phyloP scores from a whole-genome alignment of 2,329 filamentous ascomycete genomes.

The Lasiodiplodia gonubiensis region DNA sequence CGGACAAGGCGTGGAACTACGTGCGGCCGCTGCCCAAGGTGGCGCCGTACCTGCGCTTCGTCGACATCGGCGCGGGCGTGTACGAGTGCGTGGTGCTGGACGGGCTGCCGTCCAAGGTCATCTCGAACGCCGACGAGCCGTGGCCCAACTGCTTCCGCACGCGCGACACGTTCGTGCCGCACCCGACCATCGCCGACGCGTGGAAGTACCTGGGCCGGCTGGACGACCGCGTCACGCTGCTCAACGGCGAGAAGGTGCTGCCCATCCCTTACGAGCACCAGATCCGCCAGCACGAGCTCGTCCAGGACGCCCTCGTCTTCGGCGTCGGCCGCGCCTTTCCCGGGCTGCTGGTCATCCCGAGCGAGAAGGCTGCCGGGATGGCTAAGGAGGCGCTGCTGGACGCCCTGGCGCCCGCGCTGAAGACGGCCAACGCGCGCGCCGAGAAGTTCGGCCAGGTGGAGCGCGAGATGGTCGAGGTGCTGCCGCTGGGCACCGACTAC shows the following conservation, averaged over 20 bases:
- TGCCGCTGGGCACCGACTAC: slow-evolving; percentile 54
- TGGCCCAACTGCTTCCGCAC: slow-evolving; percentile 52
- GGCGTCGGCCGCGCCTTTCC: slow-evolving; percentile 60
- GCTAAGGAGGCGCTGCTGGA: slow-evolving; percentile 55
- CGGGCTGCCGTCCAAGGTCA: slow-evolving; percentile 38
- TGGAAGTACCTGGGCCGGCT: slow-evolving; percentile 56
- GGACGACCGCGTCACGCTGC: slow-evolving; percentile 55
- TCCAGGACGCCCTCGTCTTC: slow-evolving; percentile 64
- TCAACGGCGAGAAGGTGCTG: slow-evolving; percentile 59
- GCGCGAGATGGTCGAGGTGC: slow-evolving; percentile 58
- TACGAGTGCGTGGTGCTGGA: slow-evolving; percentile 36
- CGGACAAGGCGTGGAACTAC: slow-evolving; percentile 67
- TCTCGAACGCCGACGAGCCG: slow-evolving; percentile 53
- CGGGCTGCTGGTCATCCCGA: slow-evolving; percentile 60
- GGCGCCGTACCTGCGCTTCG: slow-evolving; percentile 39
- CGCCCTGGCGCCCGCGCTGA: slow-evolving; percentile 56
- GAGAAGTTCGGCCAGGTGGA: slow-evolving; percentile 60
- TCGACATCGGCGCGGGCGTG: background rate
- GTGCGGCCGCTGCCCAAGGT: slow-evolving; percentile 53
- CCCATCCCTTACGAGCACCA: slow-evolving; percentile 59
- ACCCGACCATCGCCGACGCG: slow-evolving; percentile 50
- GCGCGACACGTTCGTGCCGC: slow-evolving; percentile 56
- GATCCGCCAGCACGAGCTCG: slow-evolving; percentile 58
- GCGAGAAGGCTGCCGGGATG: slow-evolving; percentile 51
- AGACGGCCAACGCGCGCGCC: slow-evolving; percentile 58